A percentile compares a stretch with the other conserved stretches of the same genome.
These are phyloP conservation scores for Trametes pubescens DNA, from an alignment of 1,284 basidiomycete genomes.

Conservation along the genomic window DNA sequence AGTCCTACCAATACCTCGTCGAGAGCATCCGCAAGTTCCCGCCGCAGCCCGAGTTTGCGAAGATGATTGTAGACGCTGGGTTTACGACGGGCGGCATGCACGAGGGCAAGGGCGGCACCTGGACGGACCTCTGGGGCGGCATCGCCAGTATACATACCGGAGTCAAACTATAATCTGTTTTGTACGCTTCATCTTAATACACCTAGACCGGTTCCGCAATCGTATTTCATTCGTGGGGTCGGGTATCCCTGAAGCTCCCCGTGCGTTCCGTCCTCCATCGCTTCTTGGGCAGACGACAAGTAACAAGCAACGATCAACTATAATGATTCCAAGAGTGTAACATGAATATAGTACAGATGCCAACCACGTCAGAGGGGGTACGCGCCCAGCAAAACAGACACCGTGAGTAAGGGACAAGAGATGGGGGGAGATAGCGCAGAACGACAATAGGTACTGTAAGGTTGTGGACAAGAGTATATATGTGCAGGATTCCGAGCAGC, in stretches of 20 bases:
- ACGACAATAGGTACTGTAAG: slow-evolving; percentile 19
- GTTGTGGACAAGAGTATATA: neutral
- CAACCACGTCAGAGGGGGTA: slow-evolving; percentile 27
- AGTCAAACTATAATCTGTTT: slow-evolving; percentile 60
- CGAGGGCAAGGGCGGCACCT: slow-evolving; percentile 87
- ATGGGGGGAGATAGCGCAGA: slow-evolving; percentile 6
- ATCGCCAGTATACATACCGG: slow-evolving; percentile 88
- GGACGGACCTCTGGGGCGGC: slow-evolving; percentile 88
- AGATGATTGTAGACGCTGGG: slow-evolving; percentile 89
- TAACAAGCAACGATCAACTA: slow-evolving; percentile 10
- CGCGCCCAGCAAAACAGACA: slow-evolving; percentile 25
- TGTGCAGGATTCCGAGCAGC: slow-evolving; percentile 9
- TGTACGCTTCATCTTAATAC: slow-evolving; percentile 11
- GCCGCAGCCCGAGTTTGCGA: slow-evolving; percentile 87
- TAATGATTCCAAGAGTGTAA: slow-evolving; percentile 30
- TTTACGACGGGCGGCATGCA: slow-evolving; percentile 77
- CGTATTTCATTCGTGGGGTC: too few relatives aligned
- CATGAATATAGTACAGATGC: slow-evolving; percentile 33
- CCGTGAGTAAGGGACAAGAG: slow-evolving; percentile 9
- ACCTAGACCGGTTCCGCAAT: too few relatives aligned
- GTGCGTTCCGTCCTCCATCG: neutral
- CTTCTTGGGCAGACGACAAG: neutral
- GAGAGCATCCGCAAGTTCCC: slow-evolving; percentile 98
- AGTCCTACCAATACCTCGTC: slow-evolving; percentile 97
- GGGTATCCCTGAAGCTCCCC: neutral